These are phyloP conservation scores for Cucurbita maxima DNA, from an alignment of 306 rosid genomes.

Conservation along the genomic window DNA sequence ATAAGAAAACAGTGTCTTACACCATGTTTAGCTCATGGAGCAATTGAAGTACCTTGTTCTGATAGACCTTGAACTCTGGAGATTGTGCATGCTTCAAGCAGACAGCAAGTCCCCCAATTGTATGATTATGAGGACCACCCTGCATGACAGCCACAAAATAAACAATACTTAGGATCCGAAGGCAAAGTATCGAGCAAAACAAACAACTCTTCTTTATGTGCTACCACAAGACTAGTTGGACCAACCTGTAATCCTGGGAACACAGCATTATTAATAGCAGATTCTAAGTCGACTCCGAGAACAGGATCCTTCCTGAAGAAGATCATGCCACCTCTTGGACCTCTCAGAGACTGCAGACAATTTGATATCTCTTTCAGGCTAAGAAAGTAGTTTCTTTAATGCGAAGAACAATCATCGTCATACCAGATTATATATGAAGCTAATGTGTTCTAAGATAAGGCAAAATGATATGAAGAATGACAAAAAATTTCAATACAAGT, in stretches of 20 bases:
- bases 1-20: constrained; percentile 3
- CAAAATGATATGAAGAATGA: neutral
- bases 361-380: neutral
- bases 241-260: constrained; percentile 88
- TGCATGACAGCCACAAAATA: constrained; percentile 13
- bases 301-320: constrained; percentile 81
- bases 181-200: neutral
- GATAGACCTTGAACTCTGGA: constrained; percentile 64
- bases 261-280: constrained; percentile 88
- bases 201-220: neutral
- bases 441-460: neutral
- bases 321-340: constrained; percentile 98
- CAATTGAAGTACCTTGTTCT: constrained; percentile 40
- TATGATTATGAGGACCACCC: constrained; percentile 99
- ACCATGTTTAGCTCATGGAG: neutral
- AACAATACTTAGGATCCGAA: neutral
- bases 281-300: constrained; percentile 63
- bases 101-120: constrained; percentile 90
- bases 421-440: neutral
- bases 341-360: constrained; percentile 65
- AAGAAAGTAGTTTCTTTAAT: neutral
- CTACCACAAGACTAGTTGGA: neutral
- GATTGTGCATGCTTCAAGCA: constrained; percentile 71
- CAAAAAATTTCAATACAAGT: neutral
- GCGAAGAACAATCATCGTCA: neutral